Base-by-base conservation (phyloP, 1,284 basidiomycete genomes). In the Ustilago cynodontis region DNA sequence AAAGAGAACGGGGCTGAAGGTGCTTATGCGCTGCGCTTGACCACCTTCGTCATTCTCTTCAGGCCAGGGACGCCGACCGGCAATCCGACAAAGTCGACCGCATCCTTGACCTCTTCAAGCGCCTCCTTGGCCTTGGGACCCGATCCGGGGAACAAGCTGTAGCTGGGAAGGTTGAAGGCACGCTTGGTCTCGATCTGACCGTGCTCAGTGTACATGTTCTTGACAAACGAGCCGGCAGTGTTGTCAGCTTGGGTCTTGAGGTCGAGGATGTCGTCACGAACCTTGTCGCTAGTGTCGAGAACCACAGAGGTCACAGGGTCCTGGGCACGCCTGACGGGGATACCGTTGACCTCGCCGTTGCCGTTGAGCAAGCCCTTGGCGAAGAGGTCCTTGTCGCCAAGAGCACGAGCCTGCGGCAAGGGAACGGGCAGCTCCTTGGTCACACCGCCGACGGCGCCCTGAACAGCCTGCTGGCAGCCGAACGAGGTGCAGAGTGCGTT, bases 191-290 rank as follows among this genome's bases (percentile, higher is more conserved):
- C 7, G 1, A 67, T 52, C 37, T 71, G 58, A n/a, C 53, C 59
- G 20, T 62, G 56, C 26, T 75, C 62, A 26, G 50, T 50, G 64
- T 77, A 77, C 60, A 77, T 60, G 65, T 65, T 71, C 73, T 77
- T 77, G 58, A 64, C 65, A 60, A 77, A 77, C 8, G 39, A 53
- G 4, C 65, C 67, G 0, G 65, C 57, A 8, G 65, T 69, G 39
- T 68, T 29, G 39, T 71, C 62, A 13, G 65, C 61, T 13, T 45
- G 45, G 26, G 31, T 41, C 56, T 68, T 71, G 62, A 77, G 43
- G 24, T 49, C 58, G 10, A 77, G 47, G 7, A 62, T 41, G 11
- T 53, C 50, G 37, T 77, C 73, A 3, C 65, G 59, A 1, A 52
- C 73, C 1, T 26, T n/a, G 26, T 77, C 73, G 50, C 65, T 65